Evolutionary conservation across 129 eudicot genomes (phyloP).

Genomic region (Daucus carota): DNA sequence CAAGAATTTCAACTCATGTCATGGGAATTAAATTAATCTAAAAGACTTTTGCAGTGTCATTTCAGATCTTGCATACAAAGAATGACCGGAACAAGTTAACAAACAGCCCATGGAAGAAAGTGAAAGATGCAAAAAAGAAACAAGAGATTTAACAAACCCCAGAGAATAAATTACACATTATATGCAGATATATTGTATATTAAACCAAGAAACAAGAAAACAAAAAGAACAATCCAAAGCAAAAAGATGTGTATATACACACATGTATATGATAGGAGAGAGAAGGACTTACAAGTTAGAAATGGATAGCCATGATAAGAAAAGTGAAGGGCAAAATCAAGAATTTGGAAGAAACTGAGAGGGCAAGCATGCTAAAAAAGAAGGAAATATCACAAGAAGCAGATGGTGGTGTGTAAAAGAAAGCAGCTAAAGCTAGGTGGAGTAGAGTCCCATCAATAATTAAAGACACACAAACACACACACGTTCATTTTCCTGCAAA

Average conservation of each 20-base stretch:
- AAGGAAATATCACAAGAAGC: constrained; percentile 2
- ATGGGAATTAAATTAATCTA: not conserved
- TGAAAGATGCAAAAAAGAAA: not conserved
- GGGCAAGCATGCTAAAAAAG: constrained; percentile 1
- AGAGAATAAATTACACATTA: not conserved
- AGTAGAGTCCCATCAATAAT: constrained; percentile 4
- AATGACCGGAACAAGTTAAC: not conserved
- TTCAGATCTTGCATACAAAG: constrained; percentile 4
- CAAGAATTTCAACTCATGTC: not conserved
- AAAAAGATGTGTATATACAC: not conserved
- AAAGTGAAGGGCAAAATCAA: not conserved
- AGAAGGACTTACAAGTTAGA: constrained; percentile 9
- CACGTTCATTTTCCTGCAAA: constrained; percentile 7
- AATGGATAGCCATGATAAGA: not conserved
- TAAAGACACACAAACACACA: not conserved
- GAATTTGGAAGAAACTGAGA: not conserved
- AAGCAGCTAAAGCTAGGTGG: not conserved
- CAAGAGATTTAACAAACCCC: not conserved
- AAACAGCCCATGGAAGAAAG: not conserved
- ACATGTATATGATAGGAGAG: not conserved
- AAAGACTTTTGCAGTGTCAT: not conserved
- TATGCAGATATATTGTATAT: not conserved
- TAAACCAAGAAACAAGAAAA: not conserved
- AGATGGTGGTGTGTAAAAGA: constrained; percentile 2
- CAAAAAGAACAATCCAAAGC: not conserved